Evolutionary conservation across 305 asterid species (phyloP).

Genomic region (Plantago lanceolata): DNA sequence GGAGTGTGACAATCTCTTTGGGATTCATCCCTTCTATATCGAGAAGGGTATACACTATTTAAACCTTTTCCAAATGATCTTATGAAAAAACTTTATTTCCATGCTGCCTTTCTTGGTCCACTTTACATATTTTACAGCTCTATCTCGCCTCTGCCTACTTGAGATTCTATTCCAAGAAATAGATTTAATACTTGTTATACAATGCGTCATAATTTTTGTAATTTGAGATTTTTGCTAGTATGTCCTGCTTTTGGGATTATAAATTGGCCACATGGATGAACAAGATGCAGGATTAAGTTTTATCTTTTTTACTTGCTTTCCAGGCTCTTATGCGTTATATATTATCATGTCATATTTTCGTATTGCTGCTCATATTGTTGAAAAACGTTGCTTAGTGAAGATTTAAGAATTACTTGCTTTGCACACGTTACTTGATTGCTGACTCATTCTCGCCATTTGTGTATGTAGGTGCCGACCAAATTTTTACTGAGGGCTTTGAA

Average conservation of each 20-base stretch:
- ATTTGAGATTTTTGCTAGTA: not conserved
- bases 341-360: not conserved
- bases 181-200: no score
- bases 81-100: not conserved
- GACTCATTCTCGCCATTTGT: conserved; percentile 17
- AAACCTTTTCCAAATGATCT: not conserved
- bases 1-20: conserved; percentile 64
- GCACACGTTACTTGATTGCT: conserved; percentile 5
- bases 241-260: not conserved
- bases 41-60: conserved; percentile 57
- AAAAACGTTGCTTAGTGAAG: conserved; percentile 5
- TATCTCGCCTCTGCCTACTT: not conserved
- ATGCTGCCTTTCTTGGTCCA: not conserved
- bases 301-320: not conserved
- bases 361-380: not conserved
- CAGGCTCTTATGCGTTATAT: not conserved
- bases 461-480: conserved; percentile 49
- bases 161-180: not conserved
- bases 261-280: not conserved
- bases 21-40: conserved; percentile 90
- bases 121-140: not conserved
- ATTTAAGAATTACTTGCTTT: conserved; percentile 3
- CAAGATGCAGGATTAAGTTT: no score
- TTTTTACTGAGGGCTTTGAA: conserved; percentile 56
- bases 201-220: not conserved